Base-by-base conservation (phyloP, 2,329 filamentous ascomycete species). In the Aspergillus japonicus region DNA sequence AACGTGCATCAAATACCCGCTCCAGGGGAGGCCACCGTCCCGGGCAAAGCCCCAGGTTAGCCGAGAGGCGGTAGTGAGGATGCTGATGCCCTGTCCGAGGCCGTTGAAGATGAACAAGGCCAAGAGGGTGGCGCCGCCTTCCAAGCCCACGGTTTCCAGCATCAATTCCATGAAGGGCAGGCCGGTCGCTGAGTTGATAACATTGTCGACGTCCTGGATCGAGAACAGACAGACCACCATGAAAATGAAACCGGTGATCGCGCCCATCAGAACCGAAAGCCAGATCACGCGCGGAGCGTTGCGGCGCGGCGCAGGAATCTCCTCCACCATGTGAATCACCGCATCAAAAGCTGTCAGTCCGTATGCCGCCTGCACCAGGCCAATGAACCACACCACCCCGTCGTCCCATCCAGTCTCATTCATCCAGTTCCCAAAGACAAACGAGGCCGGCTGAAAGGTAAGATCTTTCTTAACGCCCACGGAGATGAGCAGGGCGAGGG, bases 261-360 rank as follows among this genome's bases (percentile, higher is more conserved):
- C 80, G 35, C 81, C 78, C n/a, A 77, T 76, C 0, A 79, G 61
- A 0, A 85, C 80, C 0, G 83, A 80, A 19, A 85, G 75, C 74
- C 79, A 84, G 62, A 85, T 84, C 3, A 82, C 78, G 16, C 74
- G 75, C 0, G 83, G 83, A 0, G 79, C 80, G 57, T 83, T 84
- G 39, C 72, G 79, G 31, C 82, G 72, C 1, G 83, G 83, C 4
- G 76, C 71, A 1, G 83, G 83, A 1, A 85, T 82, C 65, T 85
- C 83, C 63, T 86, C 83, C 2, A 83, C 80, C 75, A 86, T 80
- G 67, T 86, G 84, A 42, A 85, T 84, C 35, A 84, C 83, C 0
- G 83, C 81, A 65, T 86, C 84, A 62, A 86, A 85, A 1, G 83
- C 83, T 0, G 82, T 84, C 16, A 85, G 70, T 2, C 82, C 83